Evolutionary conservation across 306 rosid genomes (phyloP), one percentile per base, ranked within the genome.

Genomic region (Trifolium pratense): DNA sequence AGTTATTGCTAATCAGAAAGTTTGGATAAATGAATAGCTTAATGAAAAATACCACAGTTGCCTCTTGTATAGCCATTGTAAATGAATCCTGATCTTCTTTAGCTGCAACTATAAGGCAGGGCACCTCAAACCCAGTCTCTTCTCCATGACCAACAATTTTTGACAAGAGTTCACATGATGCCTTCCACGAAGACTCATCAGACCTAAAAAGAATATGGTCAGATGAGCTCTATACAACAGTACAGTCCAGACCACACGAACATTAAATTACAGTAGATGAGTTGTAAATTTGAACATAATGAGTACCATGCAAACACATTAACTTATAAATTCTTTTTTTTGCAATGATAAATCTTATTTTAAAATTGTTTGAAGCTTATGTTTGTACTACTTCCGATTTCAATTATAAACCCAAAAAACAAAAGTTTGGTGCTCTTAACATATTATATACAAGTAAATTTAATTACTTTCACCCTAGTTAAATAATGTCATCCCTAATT

Each of bases 81-180:
- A 94, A 94, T 77, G 97, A 87, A 83, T 86, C 92, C 81, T 78
- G 80, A 58, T 94, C 99, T 66, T 91, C 97, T 86, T 91, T 94
- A 74, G 96, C 91, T 52, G 99, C 97, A 80, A 91, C 95, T 83
- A 94, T 94, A 79, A 94, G 91, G 84, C 99, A 94, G 53, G 97
- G 99, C 83, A 91, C 95, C 87, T 89, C 91, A 80, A 76, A 91
- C 68, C 99, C 99, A 73, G 96, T 89, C 78, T 91, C 86, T 84
- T 89, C 96, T 45, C 96, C 95, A 78, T 94, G 97, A 79, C 95
- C 79, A 77, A 97, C 96, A 11, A 94, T 90, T 78, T 89, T 90
- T 64, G 89, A 85, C 67, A 94, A 79, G 63, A 91, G 86, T 51
- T 94, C 91, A 51, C 92, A 84, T 1, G 97, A 89, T 68, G 83